Base-by-base conservation (phyloP, 2,329 filamentous ascomycete species). In the Penicillium sp. region DNA sequence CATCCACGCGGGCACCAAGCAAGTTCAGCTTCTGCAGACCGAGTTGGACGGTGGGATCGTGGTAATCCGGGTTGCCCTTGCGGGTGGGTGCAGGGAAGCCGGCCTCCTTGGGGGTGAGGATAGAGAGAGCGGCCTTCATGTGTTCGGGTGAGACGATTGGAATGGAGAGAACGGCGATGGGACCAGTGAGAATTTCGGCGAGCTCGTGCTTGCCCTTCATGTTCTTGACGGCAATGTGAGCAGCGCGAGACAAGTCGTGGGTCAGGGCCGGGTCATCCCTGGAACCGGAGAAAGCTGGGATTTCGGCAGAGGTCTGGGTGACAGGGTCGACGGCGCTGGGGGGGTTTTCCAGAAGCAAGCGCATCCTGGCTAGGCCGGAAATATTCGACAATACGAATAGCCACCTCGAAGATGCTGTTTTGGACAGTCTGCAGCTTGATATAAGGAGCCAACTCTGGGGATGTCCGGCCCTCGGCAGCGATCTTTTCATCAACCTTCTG, bases 11-110 rank as follows among this genome's bases (percentile, higher is more conserved):
- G 13, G 92, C 92, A 48, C 91, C 94, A 13, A 99, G 76, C 31
- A 99, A 75, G 70, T 95, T 79, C 58, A 99, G 75, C 76, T 99
- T 99, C 66, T 90, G 85, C 62, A 99, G 71, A 7, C 89, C 94
- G 59, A 78, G 83, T 73, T 96, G 92, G 49, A 93, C 89, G 1
- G 80, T 72, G 0, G 84, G 80, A 51, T 96, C 93, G 70, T 95
- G 82, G 74, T 91, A 96, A 12, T 86, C 85, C 0, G 93, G 91
- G 65, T 82, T 90, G 63, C 84, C 86, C 71, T 82, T 87, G 55
- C 90, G 82, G 47, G 83, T 84, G 1, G 93, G 93, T 4, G 89
- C 85, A 0, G 91, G 87, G 70, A 95, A 97, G 6, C 81, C 77
- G 3, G 85, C 83, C 1, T 85, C 76, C 52, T 82, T 83, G 0